A percentile compares a stretch with the other conserved stretches of the same genome.
These are phyloP conservation scores for Glycyrrhiza uralensis DNA, from an alignment of 306 rosid genomes.

Conservation along the genomic window DNA sequence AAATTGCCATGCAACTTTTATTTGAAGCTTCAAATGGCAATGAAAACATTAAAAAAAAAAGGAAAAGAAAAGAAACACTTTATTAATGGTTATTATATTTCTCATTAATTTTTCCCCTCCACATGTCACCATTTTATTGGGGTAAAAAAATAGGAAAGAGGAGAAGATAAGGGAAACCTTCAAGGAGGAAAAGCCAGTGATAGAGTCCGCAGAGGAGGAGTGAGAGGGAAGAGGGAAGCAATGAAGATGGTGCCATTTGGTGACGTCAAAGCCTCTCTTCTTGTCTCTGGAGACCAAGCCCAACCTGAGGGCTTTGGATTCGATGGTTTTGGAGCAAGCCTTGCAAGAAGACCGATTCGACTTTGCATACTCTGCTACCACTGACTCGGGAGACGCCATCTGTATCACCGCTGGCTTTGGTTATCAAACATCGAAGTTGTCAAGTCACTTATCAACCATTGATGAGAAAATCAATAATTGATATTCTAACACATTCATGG, in stretches of 20 bases:
- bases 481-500: no score
- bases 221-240: constrained; percentile 45
- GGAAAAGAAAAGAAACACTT: neutral
- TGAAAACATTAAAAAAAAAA: neutral
- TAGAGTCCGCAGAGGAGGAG: neutral
- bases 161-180: constrained; percentile 27
- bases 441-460: no score
- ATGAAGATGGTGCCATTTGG: constrained; percentile 64
- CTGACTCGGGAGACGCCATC: constrained; percentile 42
- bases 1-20: neutral
- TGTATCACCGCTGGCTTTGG: no score
- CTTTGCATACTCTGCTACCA: constrained; percentile 60
- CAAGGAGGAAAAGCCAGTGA: constrained; percentile 56
- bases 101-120: neutral
- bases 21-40: neutral
- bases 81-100: neutral
- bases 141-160: neutral
- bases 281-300: constrained; percentile 46
- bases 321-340: constrained; percentile 49
- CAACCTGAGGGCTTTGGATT: constrained; percentile 43
- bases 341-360: constrained; percentile 61
- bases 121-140: neutral
- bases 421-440: no score
- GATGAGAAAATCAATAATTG: no score
- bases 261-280: constrained; percentile 31